These are phyloP conservation scores for Fonsecaea erecta DNA, from an alignment of 2,329 filamentous ascomycete species.

Conservation along the genomic window DNA sequence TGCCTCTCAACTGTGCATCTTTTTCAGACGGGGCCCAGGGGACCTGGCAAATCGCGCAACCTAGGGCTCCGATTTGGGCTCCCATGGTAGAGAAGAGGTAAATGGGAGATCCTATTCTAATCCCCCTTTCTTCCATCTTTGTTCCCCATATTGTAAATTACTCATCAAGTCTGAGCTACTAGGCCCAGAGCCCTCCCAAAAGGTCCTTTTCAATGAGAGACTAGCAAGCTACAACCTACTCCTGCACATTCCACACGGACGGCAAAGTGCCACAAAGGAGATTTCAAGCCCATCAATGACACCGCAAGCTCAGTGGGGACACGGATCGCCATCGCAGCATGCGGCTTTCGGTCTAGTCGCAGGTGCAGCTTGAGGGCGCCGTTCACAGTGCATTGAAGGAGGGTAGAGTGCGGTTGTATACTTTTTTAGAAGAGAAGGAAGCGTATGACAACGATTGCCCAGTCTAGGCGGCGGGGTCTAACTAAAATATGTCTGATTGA, in stretches of 20 bases:
- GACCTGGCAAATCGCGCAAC: neutral
- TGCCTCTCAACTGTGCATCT: neutral
- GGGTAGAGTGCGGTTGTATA: neutral
- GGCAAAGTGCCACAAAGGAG: neutral
- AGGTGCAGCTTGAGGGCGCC: slow-evolving; percentile 6
- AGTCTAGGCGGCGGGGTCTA: neutral
- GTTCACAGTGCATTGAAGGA: neutral
- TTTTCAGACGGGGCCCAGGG: neutral
- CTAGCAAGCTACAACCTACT: neutral
- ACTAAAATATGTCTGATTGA: slow-evolving; percentile 10
- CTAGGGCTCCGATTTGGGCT: slow-evolving; percentile 4
- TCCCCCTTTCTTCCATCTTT: slow-evolving; percentile 2
- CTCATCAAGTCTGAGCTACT: neutral
- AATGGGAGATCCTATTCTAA: slow-evolving; percentile 6
- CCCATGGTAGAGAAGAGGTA: slow-evolving; percentile 7
- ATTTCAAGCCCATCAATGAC: neutral
- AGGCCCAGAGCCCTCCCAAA: neutral
- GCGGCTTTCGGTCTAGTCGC: slow-evolving; percentile 5
- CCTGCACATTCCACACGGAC: neutral
- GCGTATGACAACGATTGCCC: neutral
- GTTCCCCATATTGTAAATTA: neutral
- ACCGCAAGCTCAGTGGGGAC: slow-evolving; percentile 1
- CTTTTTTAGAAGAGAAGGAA: neutral
- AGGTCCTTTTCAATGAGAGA: neutral
- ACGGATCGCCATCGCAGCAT: slow-evolving; percentile 10